A percentile compares a stretch with the other conserved stretches of the same genome.
Evolutionary conservation across 1,139 yeast genomes (phyloP).

Genomic region (Yamadazyma taylorii): DNA sequence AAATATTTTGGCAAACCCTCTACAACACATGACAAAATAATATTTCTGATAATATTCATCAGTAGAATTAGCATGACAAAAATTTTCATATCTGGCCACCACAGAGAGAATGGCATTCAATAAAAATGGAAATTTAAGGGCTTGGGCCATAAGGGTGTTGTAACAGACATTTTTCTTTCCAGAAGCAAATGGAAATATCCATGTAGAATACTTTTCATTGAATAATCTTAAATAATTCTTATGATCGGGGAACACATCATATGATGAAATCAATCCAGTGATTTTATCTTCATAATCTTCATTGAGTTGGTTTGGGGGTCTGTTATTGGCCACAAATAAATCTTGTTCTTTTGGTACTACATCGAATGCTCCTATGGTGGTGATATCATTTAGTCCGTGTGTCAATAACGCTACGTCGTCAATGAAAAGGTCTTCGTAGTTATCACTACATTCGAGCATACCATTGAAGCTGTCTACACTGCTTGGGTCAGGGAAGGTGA

Average conservation of each 20-base stretch:
- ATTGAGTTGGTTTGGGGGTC: slow-evolving; percentile 1
- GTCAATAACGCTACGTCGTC: slow-evolving; percentile 16
- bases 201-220: slow-evolving; percentile 18
- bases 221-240: slow-evolving; percentile 18
- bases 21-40: slow-evolving; percentile 14
- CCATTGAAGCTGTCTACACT: background rate
- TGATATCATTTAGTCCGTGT: slow-evolving; percentile 14
- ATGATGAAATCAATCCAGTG: slow-evolving; percentile 12
- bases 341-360: slow-evolving; percentile 4
- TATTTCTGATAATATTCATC: slow-evolving; percentile 14
- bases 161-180: slow-evolving; percentile 18
- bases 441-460: slow-evolving; percentile 1
- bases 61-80: slow-evolving; percentile 8
- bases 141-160: slow-evolving; percentile 16
- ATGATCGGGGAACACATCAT: slow-evolving; percentile 14
- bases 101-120: slow-evolving; percentile 17
- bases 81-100: slow-evolving; percentile 17
- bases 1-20: slow-evolving; percentile 15
- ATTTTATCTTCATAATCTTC: slow-evolving; percentile 10
- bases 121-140: slow-evolving; percentile 16
- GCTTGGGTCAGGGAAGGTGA: background rate
- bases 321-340: background rate
- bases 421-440: slow-evolving; percentile 7
- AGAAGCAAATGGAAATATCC: slow-evolving; percentile 18
- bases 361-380: slow-evolving; percentile 10